Evolutionary conservation across 2,329 filamentous ascomycete species (phyloP), one percentile per base, ranked within the genome.

Genomic region (Colletotrichum sublineola): DNA sequence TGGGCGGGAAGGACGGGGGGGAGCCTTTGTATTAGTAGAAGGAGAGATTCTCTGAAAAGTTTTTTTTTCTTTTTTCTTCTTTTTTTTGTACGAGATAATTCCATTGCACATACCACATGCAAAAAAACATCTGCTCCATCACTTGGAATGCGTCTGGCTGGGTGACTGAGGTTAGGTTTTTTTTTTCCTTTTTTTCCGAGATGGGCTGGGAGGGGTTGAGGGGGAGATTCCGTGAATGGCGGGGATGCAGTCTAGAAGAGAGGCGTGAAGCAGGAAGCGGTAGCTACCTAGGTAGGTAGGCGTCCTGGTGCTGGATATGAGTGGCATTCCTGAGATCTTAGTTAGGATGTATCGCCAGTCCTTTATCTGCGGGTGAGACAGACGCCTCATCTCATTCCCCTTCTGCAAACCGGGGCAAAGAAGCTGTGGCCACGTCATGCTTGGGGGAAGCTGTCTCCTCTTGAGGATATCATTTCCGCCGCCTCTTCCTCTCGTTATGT

Each of bases 11-110:
- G 33, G 52, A 24, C 24, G 48, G 56, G 52, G 5, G 42, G 18
- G 42, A 3, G 9, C 9, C 66, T 60, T 55, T 72, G 69, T 72
- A 72, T 69, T 69, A 65, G 46, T 72, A 69, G 66, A 44, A 56
- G 20, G 50, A 44, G 44, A 60, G 60, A 72, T 46, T 61, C 66
- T 72, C 38, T 64, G 36, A 36, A 57, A 67, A 46, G 40, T 9
- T 6, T 11, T 38, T 8, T 20, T 44, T 18, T 18, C 24, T 1
- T 42, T 42, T 5, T 42, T n/a, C n/a, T 18, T 18, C 7, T 40
- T 12, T 15, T 15, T 2, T 31, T 40, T 61, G 60, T 56, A 65
- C 60, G 69, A 72, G 66, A 72, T 69, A 65, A 65, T 72, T 69
- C 52, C 66, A 65, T 65, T 63, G 55, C 53, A 66, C 40, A 36